Evolutionary conservation across 768 basidiomycete species (phyloP).

Genomic region (Trametes meyenii): DNA sequence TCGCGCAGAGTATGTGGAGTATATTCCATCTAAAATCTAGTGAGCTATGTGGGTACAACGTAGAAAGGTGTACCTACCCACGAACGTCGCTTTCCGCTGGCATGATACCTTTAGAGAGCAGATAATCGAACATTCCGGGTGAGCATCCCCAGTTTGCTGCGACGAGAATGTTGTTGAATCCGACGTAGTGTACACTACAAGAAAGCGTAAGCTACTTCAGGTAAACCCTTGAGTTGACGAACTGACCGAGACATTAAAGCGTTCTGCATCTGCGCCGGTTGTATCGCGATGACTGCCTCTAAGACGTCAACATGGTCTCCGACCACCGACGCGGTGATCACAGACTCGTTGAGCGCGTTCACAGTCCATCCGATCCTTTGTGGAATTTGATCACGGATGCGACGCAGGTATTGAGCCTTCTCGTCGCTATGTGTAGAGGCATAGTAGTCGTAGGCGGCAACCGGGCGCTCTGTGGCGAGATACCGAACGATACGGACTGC

Average conservation of each 20-base stretch:
- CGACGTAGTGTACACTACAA: constrained; percentile 1
- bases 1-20: constrained; percentile 48
- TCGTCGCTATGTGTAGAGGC: constrained; percentile 45
- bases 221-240: background rate
- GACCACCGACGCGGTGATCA: constrained; percentile 49
- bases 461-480: constrained; percentile 47
- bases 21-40: constrained; percentile 54
- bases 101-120: constrained; percentile 50
- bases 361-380: constrained; percentile 55
- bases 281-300: constrained; percentile 48
- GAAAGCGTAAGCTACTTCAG: background rate
- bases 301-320: constrained; percentile 41
- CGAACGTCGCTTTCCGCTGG: constrained; percentile 45
- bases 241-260: constrained; percentile 49
- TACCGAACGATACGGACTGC: constrained; percentile 47
- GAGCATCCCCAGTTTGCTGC: constrained; percentile 39
- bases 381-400: constrained; percentile 44
- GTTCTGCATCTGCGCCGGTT: constrained; percentile 44
- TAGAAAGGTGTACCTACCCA: constrained; percentile 42
- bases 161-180: constrained; percentile 49
- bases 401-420: constrained; percentile 46
- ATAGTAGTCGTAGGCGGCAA: constrained; percentile 55
- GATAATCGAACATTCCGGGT: constrained; percentile 48
- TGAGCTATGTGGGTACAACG: background rate
- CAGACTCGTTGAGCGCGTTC: constrained; percentile 53